Evolutionary conservation across 2,329 filamentous ascomycete species (phyloP).

Genomic region (Monascus ruber): DNA sequence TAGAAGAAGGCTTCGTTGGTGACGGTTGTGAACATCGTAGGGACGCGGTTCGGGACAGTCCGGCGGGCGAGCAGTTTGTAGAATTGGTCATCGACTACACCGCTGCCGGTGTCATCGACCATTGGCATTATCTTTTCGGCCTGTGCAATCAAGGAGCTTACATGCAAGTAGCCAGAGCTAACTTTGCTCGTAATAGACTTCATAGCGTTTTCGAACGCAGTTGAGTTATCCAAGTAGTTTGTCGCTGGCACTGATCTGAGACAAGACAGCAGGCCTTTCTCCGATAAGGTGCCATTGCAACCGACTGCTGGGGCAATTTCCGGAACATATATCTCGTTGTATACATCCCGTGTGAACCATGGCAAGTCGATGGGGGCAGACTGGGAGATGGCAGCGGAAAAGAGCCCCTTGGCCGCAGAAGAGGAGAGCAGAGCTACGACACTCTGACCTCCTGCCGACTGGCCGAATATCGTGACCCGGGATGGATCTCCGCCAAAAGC

Average conservation of each 20-base stretch:
- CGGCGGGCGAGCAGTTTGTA: conserved; percentile 9
- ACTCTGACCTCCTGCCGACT: conserved; percentile 39
- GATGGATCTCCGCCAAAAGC: conserved; percentile 19
- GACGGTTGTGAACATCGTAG: conserved; percentile 17
- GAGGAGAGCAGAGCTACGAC: conserved; percentile 28
- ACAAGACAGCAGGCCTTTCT: conserved; percentile 9
- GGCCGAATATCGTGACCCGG: conserved; percentile 24
- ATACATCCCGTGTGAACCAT: conserved; percentile 15
- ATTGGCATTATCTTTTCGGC: conserved; percentile 17
- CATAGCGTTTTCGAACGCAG: conserved; percentile 5
- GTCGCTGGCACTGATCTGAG: conserved; percentile 13
- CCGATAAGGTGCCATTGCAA: conserved; percentile 7
- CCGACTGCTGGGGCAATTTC: conserved; percentile 12
- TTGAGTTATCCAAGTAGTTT: conserved; percentile 12
- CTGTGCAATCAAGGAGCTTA: conserved; percentile 6
- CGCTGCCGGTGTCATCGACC: conserved; percentile 12
- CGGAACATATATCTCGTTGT: conserved; percentile 10
- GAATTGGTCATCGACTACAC: conserved; percentile 18
- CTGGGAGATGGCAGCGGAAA: conserved; percentile 16
- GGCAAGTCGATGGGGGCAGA: conserved; percentile 15
- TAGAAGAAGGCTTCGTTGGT: conserved; percentile 14
- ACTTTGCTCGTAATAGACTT: conserved; percentile 3
- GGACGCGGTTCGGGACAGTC: conserved; percentile 14
- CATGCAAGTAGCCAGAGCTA: conserved; percentile 8
- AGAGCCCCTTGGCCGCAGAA: conserved; percentile 13